phyloP scores from a whole-genome alignment of 306 rosid species.

The Malus orientalis region DNA sequence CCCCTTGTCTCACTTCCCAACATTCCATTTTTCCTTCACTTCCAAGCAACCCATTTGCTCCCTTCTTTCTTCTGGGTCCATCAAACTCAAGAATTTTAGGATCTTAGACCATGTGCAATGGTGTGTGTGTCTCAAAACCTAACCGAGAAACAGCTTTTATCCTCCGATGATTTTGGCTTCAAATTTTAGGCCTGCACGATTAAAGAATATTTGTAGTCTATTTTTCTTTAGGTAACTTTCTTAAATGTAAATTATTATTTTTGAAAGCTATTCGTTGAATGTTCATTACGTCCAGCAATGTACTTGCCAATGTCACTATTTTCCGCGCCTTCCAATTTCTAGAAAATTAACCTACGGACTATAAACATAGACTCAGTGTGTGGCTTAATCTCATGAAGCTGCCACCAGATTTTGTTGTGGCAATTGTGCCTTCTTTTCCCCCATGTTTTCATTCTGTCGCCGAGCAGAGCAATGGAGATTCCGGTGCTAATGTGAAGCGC shows the following conservation, averaged over 20 bases:
- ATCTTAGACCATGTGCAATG: too few relatives aligned
- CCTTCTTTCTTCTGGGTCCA: background rate
- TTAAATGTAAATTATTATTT: too few relatives aligned
- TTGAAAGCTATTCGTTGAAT: background rate
- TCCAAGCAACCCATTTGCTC: background rate
- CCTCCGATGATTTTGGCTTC: too few relatives aligned
- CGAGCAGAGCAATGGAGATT: slow-evolving; percentile 79
- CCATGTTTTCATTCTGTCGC: background rate
- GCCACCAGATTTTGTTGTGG: background rate
- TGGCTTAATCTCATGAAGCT: too few relatives aligned
- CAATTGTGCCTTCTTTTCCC: background rate
- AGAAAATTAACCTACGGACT: background rate
- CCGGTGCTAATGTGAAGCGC: slow-evolving; percentile 92
- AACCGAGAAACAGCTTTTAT: too few relatives aligned
- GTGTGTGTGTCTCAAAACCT: too few relatives aligned
- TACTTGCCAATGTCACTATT: background rate
- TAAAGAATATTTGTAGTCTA: too few relatives aligned
- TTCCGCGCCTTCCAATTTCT: background rate
- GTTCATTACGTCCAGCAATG: background rate
- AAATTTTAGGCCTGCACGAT: too few relatives aligned
- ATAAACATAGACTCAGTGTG: background rate
- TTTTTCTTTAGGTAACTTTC: too few relatives aligned
- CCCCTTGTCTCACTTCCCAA: background rate
- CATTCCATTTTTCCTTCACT: background rate
- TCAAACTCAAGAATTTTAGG: background rate